A percentile compares a stretch with the other conserved stretches of the same genome.
phyloP scores from a whole-genome alignment of 169 alveolate species.

The Babesia microti region DNA sequence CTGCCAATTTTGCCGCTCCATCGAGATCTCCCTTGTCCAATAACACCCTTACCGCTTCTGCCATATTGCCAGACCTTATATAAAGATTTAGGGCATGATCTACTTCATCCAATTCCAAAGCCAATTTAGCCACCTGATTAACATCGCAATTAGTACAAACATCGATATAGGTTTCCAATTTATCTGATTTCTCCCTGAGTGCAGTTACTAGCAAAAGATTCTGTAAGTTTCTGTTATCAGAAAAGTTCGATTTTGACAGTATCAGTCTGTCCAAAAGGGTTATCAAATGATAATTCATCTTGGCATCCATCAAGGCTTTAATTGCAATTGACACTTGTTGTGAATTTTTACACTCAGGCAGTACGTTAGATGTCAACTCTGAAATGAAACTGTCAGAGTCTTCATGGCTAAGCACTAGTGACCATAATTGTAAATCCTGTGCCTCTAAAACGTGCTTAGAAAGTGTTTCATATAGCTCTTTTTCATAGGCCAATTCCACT shows the following conservation, averaged over 20 bases:
- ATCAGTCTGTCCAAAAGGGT: constrained; percentile 63
- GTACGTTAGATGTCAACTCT: too few relatives aligned
- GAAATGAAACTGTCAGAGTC: too few relatives aligned
- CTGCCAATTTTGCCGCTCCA: constrained; percentile 74
- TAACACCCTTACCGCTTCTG: constrained; percentile 26
- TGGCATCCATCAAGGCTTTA: constrained; percentile 95
- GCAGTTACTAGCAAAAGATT: constrained; percentile 59
- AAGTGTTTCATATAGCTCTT: constrained; percentile 90
- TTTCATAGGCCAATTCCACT: too few relatives aligned
- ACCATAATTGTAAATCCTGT: too few relatives aligned
- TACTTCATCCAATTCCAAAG: constrained; percentile 10
- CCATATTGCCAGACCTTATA: constrained; percentile 9
- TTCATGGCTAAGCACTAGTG: too few relatives aligned
- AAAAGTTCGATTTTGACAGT: constrained; percentile 77
- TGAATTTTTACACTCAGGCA: constrained; percentile 91
- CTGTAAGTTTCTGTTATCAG: constrained; percentile 86
- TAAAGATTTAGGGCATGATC: constrained; percentile 13
- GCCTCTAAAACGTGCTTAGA: too few relatives aligned
- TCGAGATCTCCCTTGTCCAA: constrained; percentile 58
- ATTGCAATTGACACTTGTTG: constrained; percentile 92
- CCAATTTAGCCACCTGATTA: constrained; percentile 23
- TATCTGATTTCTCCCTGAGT: constrained; percentile 52
- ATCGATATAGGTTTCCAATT: constrained; percentile 71
- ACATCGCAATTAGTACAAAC: constrained; percentile 38
- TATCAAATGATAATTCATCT: constrained; percentile 91